Evolutionary conservation across 1,284 basidiomycete species (phyloP).

Genomic region (Leccinum angustisporum): DNA sequence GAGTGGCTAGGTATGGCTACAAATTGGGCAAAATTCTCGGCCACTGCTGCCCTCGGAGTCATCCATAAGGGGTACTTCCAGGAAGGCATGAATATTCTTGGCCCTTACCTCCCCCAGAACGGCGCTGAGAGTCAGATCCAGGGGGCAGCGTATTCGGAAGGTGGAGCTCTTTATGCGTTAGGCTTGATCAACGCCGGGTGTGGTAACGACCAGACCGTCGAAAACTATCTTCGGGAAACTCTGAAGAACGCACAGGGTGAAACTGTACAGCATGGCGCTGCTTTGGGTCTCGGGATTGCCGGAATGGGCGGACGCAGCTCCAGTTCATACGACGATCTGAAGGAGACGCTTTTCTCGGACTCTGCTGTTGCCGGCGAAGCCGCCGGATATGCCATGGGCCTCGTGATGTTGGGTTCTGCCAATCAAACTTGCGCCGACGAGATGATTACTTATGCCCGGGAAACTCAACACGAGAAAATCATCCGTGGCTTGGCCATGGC

Average conservation of each 20-base stretch:
- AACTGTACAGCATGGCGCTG: constrained; percentile 93
- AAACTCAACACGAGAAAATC: constrained; percentile 98
- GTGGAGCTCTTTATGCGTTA: constrained; percentile 91
- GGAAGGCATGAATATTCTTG: constrained; percentile 88
- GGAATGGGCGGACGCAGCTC: constrained; percentile 88
- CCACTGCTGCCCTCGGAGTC: constrained; percentile 92
- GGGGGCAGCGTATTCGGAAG: constrained; percentile 85
- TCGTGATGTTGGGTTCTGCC: constrained; percentile 93
- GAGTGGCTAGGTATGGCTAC: constrained; percentile 92
- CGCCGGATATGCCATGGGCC: constrained; percentile 92
- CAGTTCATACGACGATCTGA: constrained; percentile 89
- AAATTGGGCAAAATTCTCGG: constrained; percentile 98
- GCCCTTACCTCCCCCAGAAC: constrained; percentile 86
- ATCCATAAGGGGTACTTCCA: constrained; percentile 96
- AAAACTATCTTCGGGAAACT: constrained; percentile 74
- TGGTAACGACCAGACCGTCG: constrained; percentile 69
- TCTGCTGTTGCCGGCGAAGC: constrained; percentile 94
- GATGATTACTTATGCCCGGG: constrained; percentile 91
- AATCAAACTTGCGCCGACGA: constrained; percentile 79
- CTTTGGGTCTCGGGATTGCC: constrained; percentile 89
- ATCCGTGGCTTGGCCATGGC: constrained; percentile 92
- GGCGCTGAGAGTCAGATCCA: constrained; percentile 71
- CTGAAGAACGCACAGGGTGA: constrained; percentile 74
- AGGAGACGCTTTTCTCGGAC: constrained; percentile 86
- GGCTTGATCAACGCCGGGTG: constrained; percentile 91